Percentiles rank a stretch among this genome's conserved stretches.
These are phyloP conservation scores for Globisporangium nagaii DNA, from an alignment of 352 stramenopile species.

Conservation along the genomic window DNA sequence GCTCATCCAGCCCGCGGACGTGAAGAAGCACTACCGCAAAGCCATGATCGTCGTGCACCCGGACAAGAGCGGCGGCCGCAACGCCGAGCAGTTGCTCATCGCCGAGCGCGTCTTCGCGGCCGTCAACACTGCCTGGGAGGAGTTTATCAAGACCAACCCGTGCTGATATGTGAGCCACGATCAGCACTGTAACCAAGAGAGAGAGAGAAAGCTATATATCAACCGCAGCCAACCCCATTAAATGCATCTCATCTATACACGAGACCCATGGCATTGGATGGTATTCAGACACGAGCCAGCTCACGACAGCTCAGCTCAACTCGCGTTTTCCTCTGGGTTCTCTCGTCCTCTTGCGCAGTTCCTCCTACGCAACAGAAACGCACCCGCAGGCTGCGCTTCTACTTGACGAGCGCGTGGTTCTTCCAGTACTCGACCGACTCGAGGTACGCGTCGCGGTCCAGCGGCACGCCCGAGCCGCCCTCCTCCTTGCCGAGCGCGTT, in stretches of 20 bases:
- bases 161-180: slow-evolving; percentile 24
- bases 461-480: slow-evolving; percentile 80
- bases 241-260: slow-evolving; percentile 34
- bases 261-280: no score
- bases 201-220: slow-evolving; percentile 5
- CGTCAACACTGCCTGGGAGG: slow-evolving; percentile 87
- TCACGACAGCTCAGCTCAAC: no score
- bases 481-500: slow-evolving; percentile 97
- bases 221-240: slow-evolving; percentile 9
- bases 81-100: slow-evolving; percentile 85
- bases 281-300: no score
- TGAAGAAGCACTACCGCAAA: slow-evolving; percentile 91
- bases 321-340: no score
- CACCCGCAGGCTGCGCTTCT: no score
- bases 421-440: slow-evolving; percentile 86
- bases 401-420: slow-evolving; percentile 82
- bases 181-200: background rate
- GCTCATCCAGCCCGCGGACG: slow-evolving; percentile 83
- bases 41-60: slow-evolving; percentile 92
- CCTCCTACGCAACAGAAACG: background rate
- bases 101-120: slow-evolving; percentile 88
- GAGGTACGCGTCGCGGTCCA: slow-evolving; percentile 77
- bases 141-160: slow-evolving; percentile 75
- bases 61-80: slow-evolving; percentile 84
- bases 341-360: background rate